A percentile compares a stretch with the other conserved stretches of the same genome.
Conservation (phyloP, 2,329 filamentous ascomycete genomes). For the Diplocarpon rosae region DNA sequence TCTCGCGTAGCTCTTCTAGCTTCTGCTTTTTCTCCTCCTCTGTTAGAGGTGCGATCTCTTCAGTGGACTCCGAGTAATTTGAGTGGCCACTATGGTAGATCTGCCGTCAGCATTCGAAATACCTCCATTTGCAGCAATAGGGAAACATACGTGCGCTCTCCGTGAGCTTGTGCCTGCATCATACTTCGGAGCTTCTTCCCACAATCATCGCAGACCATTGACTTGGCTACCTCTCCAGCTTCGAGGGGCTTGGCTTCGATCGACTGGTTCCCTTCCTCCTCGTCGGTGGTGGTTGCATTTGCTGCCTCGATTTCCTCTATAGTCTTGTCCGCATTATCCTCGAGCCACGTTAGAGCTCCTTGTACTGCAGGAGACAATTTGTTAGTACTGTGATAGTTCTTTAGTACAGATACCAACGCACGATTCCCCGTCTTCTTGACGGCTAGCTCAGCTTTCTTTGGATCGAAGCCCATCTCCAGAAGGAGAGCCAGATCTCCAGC, state of each 20-base stretch:
- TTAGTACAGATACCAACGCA: slow-evolving; percentile 35
- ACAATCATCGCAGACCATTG: slow-evolving; percentile 89
- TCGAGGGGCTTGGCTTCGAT: slow-evolving; percentile 55
- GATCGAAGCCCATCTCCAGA: slow-evolving; percentile 71
- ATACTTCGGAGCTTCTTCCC: slow-evolving; percentile 80
- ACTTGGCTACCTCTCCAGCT: slow-evolving; percentile 61
- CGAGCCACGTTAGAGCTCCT: slow-evolving; percentile 88
- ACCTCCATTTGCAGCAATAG: neutral
- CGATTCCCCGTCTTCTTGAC: slow-evolving; percentile 72
- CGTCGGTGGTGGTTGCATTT: slow-evolving; percentile 20
- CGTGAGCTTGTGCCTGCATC: slow-evolving; percentile 80
- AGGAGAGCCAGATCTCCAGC: slow-evolving; percentile 50
- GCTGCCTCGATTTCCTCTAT: slow-evolving; percentile 64
- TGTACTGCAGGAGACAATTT: slow-evolving; percentile 47
- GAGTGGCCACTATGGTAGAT: slow-evolving; percentile 54
- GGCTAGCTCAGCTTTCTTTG: slow-evolving; percentile 69
- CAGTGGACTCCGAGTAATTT: slow-evolving; percentile 86
- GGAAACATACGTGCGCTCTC: slow-evolving; percentile 57
- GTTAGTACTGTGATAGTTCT: slow-evolving; percentile 9
- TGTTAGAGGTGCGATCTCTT: slow-evolving; percentile 82
- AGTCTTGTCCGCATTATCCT: slow-evolving; percentile 78
- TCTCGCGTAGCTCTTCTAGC: slow-evolving; percentile 62
- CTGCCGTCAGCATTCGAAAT: too few species aligned
- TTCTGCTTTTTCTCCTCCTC: slow-evolving; percentile 82
- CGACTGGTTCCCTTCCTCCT: slow-evolving; percentile 40